Evolutionary conservation across 2,329 filamentous ascomycete genomes (phyloP).

Genomic region (Fusarium caatingaense): DNA sequence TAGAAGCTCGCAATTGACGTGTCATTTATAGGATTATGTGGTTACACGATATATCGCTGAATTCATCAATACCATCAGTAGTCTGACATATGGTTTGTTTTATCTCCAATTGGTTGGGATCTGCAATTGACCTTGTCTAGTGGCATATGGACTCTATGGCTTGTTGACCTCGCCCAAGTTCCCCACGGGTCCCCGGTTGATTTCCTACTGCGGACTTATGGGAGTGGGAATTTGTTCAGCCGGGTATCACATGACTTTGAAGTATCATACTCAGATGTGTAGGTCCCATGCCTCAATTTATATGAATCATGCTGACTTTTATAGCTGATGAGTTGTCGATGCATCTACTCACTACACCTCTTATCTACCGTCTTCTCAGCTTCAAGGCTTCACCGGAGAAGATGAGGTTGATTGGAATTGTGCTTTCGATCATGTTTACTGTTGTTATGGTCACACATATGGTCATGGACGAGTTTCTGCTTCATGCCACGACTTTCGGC

Average conservation of each 20-base stretch:
- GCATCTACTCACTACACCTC: conserved; percentile 56
- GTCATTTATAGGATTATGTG: conserved; percentile 50
- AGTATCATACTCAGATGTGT: conserved; percentile 53
- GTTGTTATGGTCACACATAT: conserved; percentile 56
- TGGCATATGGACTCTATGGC: conserved; percentile 54
- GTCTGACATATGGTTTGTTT: conserved; percentile 50
- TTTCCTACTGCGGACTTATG: conserved; percentile 55
- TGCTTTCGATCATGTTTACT: conserved; percentile 43
- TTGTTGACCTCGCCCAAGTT: conserved; percentile 39
- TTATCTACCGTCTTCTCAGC: conserved; percentile 55
- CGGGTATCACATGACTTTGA: conserved; percentile 51
- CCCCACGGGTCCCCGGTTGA: conserved; percentile 44
- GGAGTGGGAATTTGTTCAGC: conserved; percentile 50
- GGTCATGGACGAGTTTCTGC: conserved; percentile 56
- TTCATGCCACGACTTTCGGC: conserved; percentile 53
- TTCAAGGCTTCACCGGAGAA: conserved; percentile 46
- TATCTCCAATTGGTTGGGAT: neutral
- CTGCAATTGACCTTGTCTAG: conserved; percentile 36
- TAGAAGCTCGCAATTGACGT: neutral
- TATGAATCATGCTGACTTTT: neutral
- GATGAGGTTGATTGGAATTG: conserved; percentile 39
- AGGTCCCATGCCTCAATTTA: neutral
- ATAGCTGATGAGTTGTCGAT: conserved; percentile 55
- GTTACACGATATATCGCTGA: conserved; percentile 58
- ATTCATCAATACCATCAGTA: conserved; percentile 59